Base-by-base conservation (phyloP, 768 basidiomycete genomes). In the Lactifluus echinatus region DNA sequence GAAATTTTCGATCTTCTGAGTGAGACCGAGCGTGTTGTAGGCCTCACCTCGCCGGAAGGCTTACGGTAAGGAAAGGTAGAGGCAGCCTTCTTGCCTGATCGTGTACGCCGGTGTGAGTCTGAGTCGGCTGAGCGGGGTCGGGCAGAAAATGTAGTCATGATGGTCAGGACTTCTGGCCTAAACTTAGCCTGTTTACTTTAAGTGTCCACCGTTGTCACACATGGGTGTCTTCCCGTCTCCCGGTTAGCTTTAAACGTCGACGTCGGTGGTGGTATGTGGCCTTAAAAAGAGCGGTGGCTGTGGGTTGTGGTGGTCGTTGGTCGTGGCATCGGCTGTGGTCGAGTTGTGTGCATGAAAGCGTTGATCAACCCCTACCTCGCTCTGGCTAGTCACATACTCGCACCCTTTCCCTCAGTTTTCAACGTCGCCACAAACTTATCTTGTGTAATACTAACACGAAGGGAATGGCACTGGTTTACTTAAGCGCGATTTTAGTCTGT, bases 1-100 rank as follows among this genome's bases (percentile, higher is more conserved):
- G 66, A 68, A 54, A 66, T 67, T 8, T 62, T 40, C 7, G 51
- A 42, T 28, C 24, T 36, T 33, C 4, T 37, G 14, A 19, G 33
- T 17, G 23, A 21, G 3, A 15, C 24, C 28, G 14, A 14, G 14
- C 31, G 59, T 55, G n/a, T 53, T 29, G 15, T 55, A 43, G 39
- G 52, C 55, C 31, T 58, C 55, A 14, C n/a, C 26, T 56, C 34
- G 31, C 23, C 8, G 19, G 3, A 21, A 19, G 4, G 6, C 24
- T 19, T 28, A 17, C 8, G 21, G 10, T n/a, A 33, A 26, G 42
- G 4, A 24, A 17, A 2, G 4, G 28, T 5, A 11, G 51, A 26
- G 21, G 19, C 6, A 15, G 8, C 23, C 4, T 29, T 49, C 14
- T 34, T 43, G 6, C 7, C 29, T 17, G 40, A 10, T 28, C 31